These are phyloP conservation scores for Penicillium sp. DNA, from an alignment of 2,329 filamentous ascomycete species.

Conservation along the genomic window DNA sequence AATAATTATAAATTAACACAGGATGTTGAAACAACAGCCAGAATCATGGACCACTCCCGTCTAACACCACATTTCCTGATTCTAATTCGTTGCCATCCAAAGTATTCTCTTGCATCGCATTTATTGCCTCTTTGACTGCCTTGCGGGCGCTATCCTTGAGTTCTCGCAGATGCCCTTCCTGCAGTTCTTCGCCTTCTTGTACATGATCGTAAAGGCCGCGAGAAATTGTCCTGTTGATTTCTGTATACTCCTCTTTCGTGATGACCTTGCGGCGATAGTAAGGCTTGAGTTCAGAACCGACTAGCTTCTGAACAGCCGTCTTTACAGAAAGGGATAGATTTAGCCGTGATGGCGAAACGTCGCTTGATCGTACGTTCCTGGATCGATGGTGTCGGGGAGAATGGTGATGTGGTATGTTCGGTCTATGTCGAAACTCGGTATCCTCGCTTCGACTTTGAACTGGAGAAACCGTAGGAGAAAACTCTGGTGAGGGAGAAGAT, in stretches of 20 bases:
- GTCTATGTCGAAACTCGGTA: constrained; percentile 16
- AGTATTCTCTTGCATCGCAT: constrained; percentile 20
- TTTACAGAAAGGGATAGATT: constrained; percentile 77
- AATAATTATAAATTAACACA: neutral
- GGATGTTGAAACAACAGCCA: neutral
- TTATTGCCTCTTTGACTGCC: constrained; percentile 74
- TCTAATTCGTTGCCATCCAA: neutral
- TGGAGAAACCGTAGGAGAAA: constrained; percentile 60
- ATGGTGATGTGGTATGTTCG: constrained; percentile 7
- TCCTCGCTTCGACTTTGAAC: constrained; percentile 25
- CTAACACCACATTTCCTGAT: constrained; percentile 1
- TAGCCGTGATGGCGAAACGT: constrained; percentile 64
- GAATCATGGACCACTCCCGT: neutral
- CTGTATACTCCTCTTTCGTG: constrained; percentile 84
- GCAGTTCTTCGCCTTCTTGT: constrained; percentile 54
- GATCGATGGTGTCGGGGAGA: neutral
- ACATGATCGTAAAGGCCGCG: constrained; percentile 75
- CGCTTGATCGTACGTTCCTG: constrained; percentile 44
- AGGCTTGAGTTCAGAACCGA: constrained; percentile 75
- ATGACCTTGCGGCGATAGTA: constrained; percentile 76
- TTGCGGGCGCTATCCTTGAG: constrained; percentile 74
- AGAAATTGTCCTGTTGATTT: constrained; percentile 86
- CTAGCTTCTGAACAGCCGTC: constrained; percentile 81
- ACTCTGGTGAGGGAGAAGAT: constrained; percentile 68
- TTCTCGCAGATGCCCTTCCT: constrained; percentile 61